Conservation (phyloP, 2,329 filamentous ascomycete species). For the Trichoderma citrinoviride region DNA sequence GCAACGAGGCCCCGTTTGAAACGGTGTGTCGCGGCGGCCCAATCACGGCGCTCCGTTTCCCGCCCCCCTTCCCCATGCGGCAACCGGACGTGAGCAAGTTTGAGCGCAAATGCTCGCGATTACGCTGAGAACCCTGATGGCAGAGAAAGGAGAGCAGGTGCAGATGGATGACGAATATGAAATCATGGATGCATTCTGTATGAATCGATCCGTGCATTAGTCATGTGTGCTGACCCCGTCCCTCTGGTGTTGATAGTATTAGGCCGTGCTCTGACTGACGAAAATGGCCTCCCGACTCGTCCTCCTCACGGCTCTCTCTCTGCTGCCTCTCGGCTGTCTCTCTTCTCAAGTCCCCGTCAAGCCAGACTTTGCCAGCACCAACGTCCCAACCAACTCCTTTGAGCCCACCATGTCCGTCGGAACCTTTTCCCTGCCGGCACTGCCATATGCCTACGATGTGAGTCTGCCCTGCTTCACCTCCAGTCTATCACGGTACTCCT, state of each 20-base stretch:
- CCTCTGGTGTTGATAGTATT: no score
- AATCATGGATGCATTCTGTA: neutral
- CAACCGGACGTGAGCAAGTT: slow-evolving; percentile 36
- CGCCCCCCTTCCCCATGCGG: slow-evolving; percentile 30
- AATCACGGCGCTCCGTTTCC: slow-evolving; percentile 31
- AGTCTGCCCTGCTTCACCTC: slow-evolving; percentile 31
- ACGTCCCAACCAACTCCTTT: neutral
- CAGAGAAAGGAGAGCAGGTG: neutral
- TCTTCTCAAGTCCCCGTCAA: slow-evolving; percentile 10
- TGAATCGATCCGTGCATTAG: neutral
- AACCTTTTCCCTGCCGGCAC: slow-evolving; percentile 59
- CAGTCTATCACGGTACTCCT: slow-evolving; percentile 21
- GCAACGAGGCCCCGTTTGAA: neutral
- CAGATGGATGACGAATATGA: neutral
- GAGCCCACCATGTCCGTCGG: slow-evolving; percentile 36
- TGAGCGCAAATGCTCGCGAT: slow-evolving; percentile 34
- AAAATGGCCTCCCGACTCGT: slow-evolving; percentile 11
- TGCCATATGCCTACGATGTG: slow-evolving; percentile 71
- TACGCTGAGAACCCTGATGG: slow-evolving; percentile 11
- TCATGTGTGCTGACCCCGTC: neutral
- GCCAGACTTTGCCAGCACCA: slow-evolving; percentile 13
- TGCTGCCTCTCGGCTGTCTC: slow-evolving; percentile 10
- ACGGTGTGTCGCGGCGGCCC: slow-evolving; percentile 22
- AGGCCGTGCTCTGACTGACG: neutral
- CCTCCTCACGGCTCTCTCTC: slow-evolving; percentile 5